Evolutionary conservation across 192 early-diverging fungal species (phyloP), one percentile per base, ranked within the genome.

Genomic region (Anaeromyces robustus): DNA sequence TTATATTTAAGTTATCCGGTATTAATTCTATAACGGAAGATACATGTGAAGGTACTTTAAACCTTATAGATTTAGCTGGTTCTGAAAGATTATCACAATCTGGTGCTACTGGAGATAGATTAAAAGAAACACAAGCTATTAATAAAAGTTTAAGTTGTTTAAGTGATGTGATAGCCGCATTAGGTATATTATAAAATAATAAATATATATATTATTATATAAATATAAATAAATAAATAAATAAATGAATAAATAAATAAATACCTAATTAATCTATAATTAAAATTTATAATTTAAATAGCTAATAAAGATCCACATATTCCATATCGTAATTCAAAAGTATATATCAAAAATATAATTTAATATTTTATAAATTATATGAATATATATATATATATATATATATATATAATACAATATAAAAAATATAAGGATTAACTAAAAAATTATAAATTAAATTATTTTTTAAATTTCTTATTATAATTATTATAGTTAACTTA

Each of bases 71-170:
- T 83, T 85, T 99, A 77, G 97, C 97, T 29, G 97, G 97, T 29
- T 95, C 93, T 29, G 97, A 99, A 85, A 89, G 95, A 22, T 87
- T 99, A 26, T 90, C 92, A 5, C 86, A 85, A 78, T 95, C 92
- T 7, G 96, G 95, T 4, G 92, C 95, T 0, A 92, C 90, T 26
- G 96, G 96, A 7, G 94, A 98, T 79, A 88, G 95, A 43, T 85
- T 97, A 78, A 93, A 92, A 82, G 97, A 99, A 78, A 95, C 96
- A 3, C 93, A 97, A 83, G 94, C 94, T n/a, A 99, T 99, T 82
- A 99, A 99, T 86, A 96, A 95, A 86, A 94, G 93, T 82, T 84
- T 99, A 80, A 92, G 92, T n/a, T 90, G 90, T 30, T 86, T 99
- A 9, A 93, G 95, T 77, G 94, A 97, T 85, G 97, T 99, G 9